Percentiles rank a stretch among this genome's conserved stretches.
phyloP scores from a whole-genome alignment of 176 grass and related monocot genomes.

The Tillandsia leiboldiana region DNA sequence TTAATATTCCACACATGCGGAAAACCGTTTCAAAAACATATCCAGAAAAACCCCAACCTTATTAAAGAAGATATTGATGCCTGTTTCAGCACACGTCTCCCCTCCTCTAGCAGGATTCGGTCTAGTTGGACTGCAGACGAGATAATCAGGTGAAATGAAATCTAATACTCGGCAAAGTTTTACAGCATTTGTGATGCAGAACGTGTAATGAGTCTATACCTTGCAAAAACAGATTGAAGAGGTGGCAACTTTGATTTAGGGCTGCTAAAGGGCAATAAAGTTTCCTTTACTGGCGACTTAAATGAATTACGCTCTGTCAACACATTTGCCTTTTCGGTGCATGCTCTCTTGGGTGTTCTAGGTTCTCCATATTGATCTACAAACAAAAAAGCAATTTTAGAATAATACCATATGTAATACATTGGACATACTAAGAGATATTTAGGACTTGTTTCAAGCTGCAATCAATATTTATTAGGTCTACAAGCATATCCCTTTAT shows the following conservation, averaged over 20 bases:
- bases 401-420: neutral
- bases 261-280: conserved; percentile 16
- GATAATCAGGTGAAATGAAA: conserved; percentile 2
- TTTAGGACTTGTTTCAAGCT: neutral
- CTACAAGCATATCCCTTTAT: too few species aligned
- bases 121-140: conserved; percentile 76
- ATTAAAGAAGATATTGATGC: conserved; percentile 85
- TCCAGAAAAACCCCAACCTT: conserved; percentile 32
- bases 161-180: conserved; percentile 13
- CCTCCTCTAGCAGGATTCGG: conserved; percentile 74
- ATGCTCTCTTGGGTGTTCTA: conserved; percentile 74
- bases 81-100: conserved; percentile 88
- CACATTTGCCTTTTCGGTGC: conserved; percentile 73
- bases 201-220: conserved; percentile 34
- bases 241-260: conserved; percentile 71
- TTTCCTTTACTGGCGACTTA: conserved; percentile 76
- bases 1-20: neutral
- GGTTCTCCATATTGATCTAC: conserved; percentile 59
- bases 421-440: neutral
- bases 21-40: too few species aligned
- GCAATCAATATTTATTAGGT: too few species aligned
- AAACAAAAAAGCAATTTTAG: conserved; percentile 7
- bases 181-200: neutral
- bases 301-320: conserved; percentile 69
- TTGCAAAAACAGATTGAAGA: conserved; percentile 93